Conservation (phyloP, 345 rosid species). For the Stellera chamaejasme region DNA sequence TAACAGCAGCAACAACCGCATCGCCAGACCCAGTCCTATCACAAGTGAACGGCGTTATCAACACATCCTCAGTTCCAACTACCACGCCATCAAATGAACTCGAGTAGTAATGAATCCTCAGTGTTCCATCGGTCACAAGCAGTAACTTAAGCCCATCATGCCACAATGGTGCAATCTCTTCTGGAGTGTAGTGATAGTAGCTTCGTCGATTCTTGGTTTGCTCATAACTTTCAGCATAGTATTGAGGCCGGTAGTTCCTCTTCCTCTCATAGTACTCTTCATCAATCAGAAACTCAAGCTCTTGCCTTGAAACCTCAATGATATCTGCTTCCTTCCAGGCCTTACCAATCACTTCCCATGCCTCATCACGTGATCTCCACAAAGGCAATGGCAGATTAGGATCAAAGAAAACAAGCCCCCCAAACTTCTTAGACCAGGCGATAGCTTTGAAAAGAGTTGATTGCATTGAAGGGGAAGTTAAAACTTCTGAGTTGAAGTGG, state of each 20-base stretch:
- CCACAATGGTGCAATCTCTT: constrained; percentile 79
- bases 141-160: constrained; percentile 67
- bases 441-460: constrained; percentile 56
- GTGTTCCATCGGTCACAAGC: constrained; percentile 88
- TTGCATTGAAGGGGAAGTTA: constrained; percentile 49
- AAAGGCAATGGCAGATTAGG: constrained; percentile 66
- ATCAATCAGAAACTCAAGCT: constrained; percentile 80
- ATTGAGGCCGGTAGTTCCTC: constrained; percentile 66
- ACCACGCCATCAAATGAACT: constrained; percentile 69
- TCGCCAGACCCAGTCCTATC: constrained; percentile 97
- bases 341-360: constrained; percentile 47
- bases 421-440: constrained; percentile 63
- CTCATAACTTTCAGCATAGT: constrained; percentile 61
- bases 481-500: constrained; percentile 73
- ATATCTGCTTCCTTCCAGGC: constrained; percentile 72
- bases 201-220: constrained; percentile 50
- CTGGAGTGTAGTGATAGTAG: constrained; percentile 69
- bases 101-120: constrained; percentile 71
- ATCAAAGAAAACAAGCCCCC: constrained; percentile 73
- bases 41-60: constrained; percentile 79
- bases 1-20: constrained; percentile 82
- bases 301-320: constrained; percentile 76
- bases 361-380: constrained; percentile 76
- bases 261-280: constrained; percentile 60
- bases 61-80: constrained; percentile 84